A percentile compares a stretch with the other conserved stretches of the same genome.
Evolutionary conservation across 352 stramenopile species (phyloP).

Genomic region (Globisporangium canariense): DNA sequence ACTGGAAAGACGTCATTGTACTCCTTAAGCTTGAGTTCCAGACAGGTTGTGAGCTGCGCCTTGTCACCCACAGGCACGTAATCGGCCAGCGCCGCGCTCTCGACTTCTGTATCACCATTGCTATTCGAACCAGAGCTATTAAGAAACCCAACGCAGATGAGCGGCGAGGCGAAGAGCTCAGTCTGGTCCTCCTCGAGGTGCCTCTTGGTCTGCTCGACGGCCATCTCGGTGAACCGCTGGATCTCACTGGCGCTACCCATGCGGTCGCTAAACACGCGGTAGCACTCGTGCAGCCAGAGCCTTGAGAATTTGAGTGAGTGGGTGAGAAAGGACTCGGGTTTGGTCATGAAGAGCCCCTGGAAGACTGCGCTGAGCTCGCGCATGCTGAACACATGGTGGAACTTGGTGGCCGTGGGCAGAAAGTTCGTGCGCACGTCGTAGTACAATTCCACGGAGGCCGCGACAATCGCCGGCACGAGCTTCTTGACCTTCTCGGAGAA

Average conservation of each 20-base stretch:
- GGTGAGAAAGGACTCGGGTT: slow-evolving; percentile 59
- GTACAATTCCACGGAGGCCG: slow-evolving; percentile 85
- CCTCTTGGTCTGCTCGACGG: slow-evolving; percentile 84
- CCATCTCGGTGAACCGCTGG: slow-evolving; percentile 76
- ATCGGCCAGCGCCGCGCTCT: slow-evolving; percentile 17
- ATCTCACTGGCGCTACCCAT: slow-evolving; percentile 77
- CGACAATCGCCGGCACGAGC: slow-evolving; percentile 53
- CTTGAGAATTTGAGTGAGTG: slow-evolving; percentile 64
- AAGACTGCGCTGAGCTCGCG: slow-evolving; percentile 87
- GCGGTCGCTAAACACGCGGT: slow-evolving; percentile 90
- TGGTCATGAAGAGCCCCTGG: slow-evolving; percentile 73
- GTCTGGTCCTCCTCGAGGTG: slow-evolving; percentile 79
- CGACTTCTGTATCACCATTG: background rate
- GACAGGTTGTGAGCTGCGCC: slow-evolving; percentile 37
- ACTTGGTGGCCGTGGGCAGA: slow-evolving; percentile 88
- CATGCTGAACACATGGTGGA: slow-evolving; percentile 93
- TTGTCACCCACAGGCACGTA: slow-evolving; percentile 60
- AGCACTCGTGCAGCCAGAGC: slow-evolving; percentile 91
- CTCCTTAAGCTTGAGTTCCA: slow-evolving; percentile 64
- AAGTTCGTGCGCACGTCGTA: slow-evolving; percentile 72
- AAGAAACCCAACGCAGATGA: slow-evolving; percentile 76
- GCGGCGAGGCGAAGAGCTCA: slow-evolving; percentile 63
- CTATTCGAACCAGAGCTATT: background rate
- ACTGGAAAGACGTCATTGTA: slow-evolving; percentile 94
- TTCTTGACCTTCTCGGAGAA: slow-evolving; percentile 85